Base-by-base conservation (phyloP, 306 rosid genomes). In the Begonia fuchsioides region DNA sequence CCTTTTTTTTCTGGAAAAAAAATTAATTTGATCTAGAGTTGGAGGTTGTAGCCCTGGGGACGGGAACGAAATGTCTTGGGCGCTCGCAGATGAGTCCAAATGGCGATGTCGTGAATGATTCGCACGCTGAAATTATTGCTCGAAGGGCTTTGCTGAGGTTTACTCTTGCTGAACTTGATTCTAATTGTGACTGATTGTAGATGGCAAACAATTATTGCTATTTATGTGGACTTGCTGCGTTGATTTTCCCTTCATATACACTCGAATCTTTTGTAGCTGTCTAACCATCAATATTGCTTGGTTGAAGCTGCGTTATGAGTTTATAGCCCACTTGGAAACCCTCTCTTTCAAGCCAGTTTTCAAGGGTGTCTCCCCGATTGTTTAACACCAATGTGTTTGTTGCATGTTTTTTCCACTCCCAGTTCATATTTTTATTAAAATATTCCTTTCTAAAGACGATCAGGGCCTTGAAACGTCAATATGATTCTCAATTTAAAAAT, bases 41-140 rank as follows among this genome's bases (percentile, higher is more conserved):
- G 64, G 73, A 79, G 57, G 94, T 84, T 49, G 82, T 84, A 40
- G 83, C 87, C 5, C 44, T 90, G 55, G 97, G 95, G 51, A 84
- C 97, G 12, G 97, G 97, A 50, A 85, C 94, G 13, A 90, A 90
- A 65, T 90, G 95, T 53, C 63, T 85, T 15, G 94, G 95, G 32
- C 80, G 82, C n/a, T 84, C 92, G 14, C 84, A 56, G 43, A 57
- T 79, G 65, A 79, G 85, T 40, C 52, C 85, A 10, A 56, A 48
- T 55, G 92, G 95, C 20, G 95, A 90, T 35, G 52, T 81, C 39
- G 80, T 90, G 48, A 74, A 79, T 68, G 97, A 90, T 57, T 85
- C 98, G 2, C 95, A 81, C 68, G 95, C 98, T 35, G 95, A 90
- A 64, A 72, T 73, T 56, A 59, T 90, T 32, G 84, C 98, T 44